phyloP scores from a whole-genome alignment of 805 yeast genomes.

The Hemisphaericaspora nanyangensis region DNA sequence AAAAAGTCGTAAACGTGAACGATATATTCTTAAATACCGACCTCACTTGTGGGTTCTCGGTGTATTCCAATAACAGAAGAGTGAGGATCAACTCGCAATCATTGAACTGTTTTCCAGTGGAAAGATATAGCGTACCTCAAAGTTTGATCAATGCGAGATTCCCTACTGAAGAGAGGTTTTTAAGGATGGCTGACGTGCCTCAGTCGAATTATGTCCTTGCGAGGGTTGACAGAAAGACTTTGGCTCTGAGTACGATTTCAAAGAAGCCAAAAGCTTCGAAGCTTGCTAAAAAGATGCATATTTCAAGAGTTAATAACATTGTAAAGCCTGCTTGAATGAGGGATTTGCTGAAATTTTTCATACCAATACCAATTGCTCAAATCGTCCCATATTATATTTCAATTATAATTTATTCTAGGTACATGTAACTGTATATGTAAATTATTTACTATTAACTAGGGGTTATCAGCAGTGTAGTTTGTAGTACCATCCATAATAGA shows the following conservation, averaged over 20 bases:
- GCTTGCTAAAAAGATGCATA: no score
- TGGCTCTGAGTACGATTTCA: no score
- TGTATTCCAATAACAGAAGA: not conserved
- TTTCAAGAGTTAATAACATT: not conserved
- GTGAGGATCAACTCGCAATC: slow-evolving; percentile 1
- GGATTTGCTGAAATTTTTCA: no score
- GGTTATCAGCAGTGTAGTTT: not conserved
- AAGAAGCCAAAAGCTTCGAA: no score
- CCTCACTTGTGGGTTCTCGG: slow-evolving; percentile 3
- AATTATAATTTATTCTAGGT: no score
- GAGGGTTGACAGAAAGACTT: no score
- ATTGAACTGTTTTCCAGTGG: not conserved
- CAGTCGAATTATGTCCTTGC: no score
- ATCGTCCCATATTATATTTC: no score
- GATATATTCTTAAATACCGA: slow-evolving; percentile 1
- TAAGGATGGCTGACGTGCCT: not conserved
- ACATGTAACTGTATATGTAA: no score
- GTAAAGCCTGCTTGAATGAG: no score
- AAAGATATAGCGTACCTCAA: not conserved
- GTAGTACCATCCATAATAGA: not conserved
- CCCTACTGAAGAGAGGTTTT: slow-evolving; percentile 1
- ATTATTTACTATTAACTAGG: no score
- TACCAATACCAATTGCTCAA: no score
- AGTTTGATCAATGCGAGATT: not conserved
- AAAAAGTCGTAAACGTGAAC: not conserved